Conservation (phyloP, 225 moss, liverwort and hornwort genomes). For the Sphagnum tenellum region DNA sequence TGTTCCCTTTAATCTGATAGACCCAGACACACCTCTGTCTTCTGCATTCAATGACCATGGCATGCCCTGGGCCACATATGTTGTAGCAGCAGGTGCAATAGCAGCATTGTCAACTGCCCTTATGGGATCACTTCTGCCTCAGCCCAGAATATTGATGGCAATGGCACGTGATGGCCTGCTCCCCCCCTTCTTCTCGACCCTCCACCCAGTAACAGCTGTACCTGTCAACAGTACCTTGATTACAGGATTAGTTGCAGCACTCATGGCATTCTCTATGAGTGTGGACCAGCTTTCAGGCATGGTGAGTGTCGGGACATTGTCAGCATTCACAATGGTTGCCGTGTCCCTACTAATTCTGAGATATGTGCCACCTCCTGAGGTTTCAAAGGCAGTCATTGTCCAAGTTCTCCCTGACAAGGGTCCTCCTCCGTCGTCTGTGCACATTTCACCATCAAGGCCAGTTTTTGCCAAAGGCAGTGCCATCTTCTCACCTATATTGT, state of each 20-base stretch:
- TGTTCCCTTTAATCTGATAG: constrained; percentile 73
- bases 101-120: constrained; percentile 80
- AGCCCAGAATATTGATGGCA: constrained; percentile 99
- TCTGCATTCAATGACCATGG: constrained; percentile 67
- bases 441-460: constrained; percentile 22
- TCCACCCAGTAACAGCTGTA: constrained; percentile 59
- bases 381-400: constrained; percentile 1
- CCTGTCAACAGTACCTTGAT: constrained; percentile 80
- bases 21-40: constrained; percentile 89
- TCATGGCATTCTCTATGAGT: constrained; percentile 73
- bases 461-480: constrained; percentile 42
- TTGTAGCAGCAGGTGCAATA: constrained; percentile 92
- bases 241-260: constrained; percentile 41
- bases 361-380: constrained; percentile 48
- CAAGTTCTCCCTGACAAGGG: constrained; percentile 16
- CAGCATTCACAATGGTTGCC: constrained; percentile 81
- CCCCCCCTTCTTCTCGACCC: constrained; percentile 61
- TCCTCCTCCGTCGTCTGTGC: constrained; percentile 27
- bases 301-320: constrained; percentile 93
- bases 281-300: constrained; percentile 91
- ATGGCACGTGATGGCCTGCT: constrained; percentile 96
- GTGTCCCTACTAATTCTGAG: constrained; percentile 71
- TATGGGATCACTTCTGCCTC: constrained; percentile 94
- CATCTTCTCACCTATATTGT: constrained; percentile 75
- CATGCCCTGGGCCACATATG: constrained; percentile 84